Base-by-base conservation (phyloP, 148 eudicot genomes). In the Cornus kousa region DNA sequence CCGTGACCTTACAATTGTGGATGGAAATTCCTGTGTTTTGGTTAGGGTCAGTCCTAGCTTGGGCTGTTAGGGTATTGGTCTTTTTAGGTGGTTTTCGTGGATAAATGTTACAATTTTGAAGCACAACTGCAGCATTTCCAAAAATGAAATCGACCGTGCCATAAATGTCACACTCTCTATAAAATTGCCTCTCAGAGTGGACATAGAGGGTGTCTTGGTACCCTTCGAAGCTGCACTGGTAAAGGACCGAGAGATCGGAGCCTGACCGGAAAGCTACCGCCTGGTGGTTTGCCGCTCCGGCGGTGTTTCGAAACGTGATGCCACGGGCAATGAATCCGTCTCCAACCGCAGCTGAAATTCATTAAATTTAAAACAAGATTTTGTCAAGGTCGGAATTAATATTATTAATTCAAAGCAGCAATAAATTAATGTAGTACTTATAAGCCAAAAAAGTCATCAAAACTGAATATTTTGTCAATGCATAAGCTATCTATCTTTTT, bases 151-250 rank as follows among this genome's bases (percentile, higher is more conserved):
- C 97, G 0, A 94, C 87, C 0, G 98, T 94, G 3, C 98, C 98
- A 11, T 88, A 87, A 3, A 92, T 86, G 83, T 89, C 74, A 65
- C 98, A 94, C 0, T 89, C 86, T 17, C 90, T 84, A 57, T 86
- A 94, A 39, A 90, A 94, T 73, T 94, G 98, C 11, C 98, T 82
- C 5, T 92, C 80, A 2, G 94, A 82, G 78, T 83, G 84, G 28
- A 87, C 92, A 35, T 92, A 94, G 20, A 94, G 91, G 0, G 98
- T 94, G 88, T 94, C 98, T 77, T 94, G 98, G 76, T 88, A 92
- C 0, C 98, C 98, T 79, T 92, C 94, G 22, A 94, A 92, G 73
- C 94, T 83, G 70, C 97, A 94, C 14, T 84, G 82, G 87, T 92
- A 94, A 87, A 92, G 89, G 9, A 92, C 98, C 0, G 98, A 94